Conservation (phyloP, 768 basidiomycete genomes). For the Lentinula raphanica region DNA sequence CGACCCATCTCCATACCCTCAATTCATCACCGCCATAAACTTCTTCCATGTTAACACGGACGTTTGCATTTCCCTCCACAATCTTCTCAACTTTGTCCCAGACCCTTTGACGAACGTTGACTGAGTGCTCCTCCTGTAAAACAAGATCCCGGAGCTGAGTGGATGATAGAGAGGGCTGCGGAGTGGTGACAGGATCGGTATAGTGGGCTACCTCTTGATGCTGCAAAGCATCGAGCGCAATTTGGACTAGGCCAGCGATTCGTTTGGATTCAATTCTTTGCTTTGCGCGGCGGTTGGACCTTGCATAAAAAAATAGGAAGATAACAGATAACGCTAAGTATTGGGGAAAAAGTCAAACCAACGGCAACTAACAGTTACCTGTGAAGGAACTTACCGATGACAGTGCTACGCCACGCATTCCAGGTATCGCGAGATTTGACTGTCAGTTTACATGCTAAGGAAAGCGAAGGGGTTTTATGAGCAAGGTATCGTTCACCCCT, state of each 20-base stretch:
- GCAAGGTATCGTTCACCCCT: constrained; percentile 76
- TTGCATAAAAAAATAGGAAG: constrained; percentile 23
- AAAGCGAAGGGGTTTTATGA: constrained; percentile 63
- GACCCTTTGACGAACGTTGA: constrained; percentile 54
- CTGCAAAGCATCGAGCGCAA: constrained; percentile 73
- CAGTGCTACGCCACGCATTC: constrained; percentile 59
- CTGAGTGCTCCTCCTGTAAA: constrained; percentile 75
- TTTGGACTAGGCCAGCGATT: constrained; percentile 69
- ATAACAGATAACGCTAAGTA: constrained; percentile 30
- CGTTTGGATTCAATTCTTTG: constrained; percentile 56
- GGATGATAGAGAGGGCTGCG: constrained; percentile 76
- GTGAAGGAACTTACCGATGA: constrained; percentile 46
- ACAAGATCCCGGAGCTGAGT: constrained; percentile 85
- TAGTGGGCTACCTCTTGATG: constrained; percentile 81
- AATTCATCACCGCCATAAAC: constrained; percentile 80
- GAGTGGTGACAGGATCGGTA: constrained; percentile 70
- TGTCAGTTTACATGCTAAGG: constrained; percentile 58
- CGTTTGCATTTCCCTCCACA: constrained; percentile 89
- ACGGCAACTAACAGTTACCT: constrained; percentile 12
- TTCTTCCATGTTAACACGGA: constrained; percentile 80
- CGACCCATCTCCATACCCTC: constrained; percentile 91
- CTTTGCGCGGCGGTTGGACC: constrained; percentile 41
- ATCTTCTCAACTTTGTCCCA: constrained; percentile 83
- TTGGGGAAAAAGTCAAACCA: constrained; percentile 16
- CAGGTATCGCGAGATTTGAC: constrained; percentile 65